These are phyloP conservation scores for Fagopyrum esculentum DNA, from an alignment of 148 eudicot species.

Conservation along the genomic window DNA sequence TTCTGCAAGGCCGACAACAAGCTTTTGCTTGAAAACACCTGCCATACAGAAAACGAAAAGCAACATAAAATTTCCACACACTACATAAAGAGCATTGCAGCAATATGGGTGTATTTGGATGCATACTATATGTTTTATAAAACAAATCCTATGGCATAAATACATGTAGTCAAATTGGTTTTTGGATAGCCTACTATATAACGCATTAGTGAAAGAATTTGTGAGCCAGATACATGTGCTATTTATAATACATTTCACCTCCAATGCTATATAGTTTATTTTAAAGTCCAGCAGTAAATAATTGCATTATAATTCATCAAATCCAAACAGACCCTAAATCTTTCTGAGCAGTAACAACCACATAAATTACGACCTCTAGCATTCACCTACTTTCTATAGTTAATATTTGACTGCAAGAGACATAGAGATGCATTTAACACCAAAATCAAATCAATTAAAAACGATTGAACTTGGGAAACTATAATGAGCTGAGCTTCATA, in stretches of 20 bases:
- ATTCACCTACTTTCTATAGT: neutral
- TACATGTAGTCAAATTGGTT: too few species aligned
- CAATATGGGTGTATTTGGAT: neutral
- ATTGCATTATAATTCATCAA: too few species aligned
- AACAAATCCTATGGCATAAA: too few species aligned
- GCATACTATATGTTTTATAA: too few species aligned
- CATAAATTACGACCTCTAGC: neutral
- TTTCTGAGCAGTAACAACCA: neutral
- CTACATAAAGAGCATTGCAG: neutral
- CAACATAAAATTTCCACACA: neutral
- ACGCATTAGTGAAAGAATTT: too few species aligned
- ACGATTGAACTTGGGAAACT: neutral
- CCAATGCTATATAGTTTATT: too few species aligned
- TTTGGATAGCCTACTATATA: too few species aligned
- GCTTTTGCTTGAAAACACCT: conserved; percentile 74
- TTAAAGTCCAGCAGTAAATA: too few species aligned
- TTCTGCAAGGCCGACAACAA: conserved; percentile 68
- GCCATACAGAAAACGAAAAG: conserved; percentile 16
- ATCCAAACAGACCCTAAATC: neutral
- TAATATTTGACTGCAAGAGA: neutral
- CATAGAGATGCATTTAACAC: neutral
- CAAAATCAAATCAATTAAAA: neutral
- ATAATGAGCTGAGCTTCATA: neutral
- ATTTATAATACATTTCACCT: too few species aligned
- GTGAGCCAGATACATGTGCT: too few species aligned